Evolutionary conservation across 2,329 filamentous ascomycete genomes (phyloP).

Genomic region (Diaporthe destruens): DNA sequence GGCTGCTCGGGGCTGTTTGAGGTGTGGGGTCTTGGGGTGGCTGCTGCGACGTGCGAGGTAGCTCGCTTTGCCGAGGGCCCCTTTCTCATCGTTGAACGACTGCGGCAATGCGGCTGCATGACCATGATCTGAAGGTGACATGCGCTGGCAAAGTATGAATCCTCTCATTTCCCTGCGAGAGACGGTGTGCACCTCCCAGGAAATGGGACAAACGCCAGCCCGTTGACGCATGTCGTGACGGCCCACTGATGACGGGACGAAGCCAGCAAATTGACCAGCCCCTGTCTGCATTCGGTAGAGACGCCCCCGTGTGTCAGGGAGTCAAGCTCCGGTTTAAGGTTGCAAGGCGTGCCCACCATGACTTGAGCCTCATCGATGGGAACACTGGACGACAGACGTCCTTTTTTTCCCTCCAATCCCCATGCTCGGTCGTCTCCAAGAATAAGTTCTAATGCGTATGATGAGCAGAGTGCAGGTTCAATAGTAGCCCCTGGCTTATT

Average conservation of each 20-base stretch:
- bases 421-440: neutral
- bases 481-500: neutral
- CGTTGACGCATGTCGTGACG: neutral
- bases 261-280: neutral
- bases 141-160: neutral
- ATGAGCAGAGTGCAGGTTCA: neutral
- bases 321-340: constrained; percentile 38
- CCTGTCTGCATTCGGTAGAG: constrained; percentile 1
- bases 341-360: constrained; percentile 1
- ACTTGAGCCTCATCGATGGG: constrained; percentile 22
- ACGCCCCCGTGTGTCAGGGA: constrained; percentile 22
- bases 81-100: neutral
- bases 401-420: constrained; percentile 20
- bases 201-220: neutral
- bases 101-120: constrained; percentile 1
- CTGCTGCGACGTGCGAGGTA: constrained; percentile 24
- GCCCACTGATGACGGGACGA: no score
- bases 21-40: neutral
- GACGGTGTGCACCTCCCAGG: neutral
- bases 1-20: neutral
- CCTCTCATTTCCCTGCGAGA: neutral
- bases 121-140: neutral
- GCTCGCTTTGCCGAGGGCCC: neutral
- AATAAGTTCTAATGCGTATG: neutral
- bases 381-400: neutral